These are phyloP conservation scores for Dioscorea alata DNA, from an alignment of 106 monocot species.

Conservation along the genomic window DNA sequence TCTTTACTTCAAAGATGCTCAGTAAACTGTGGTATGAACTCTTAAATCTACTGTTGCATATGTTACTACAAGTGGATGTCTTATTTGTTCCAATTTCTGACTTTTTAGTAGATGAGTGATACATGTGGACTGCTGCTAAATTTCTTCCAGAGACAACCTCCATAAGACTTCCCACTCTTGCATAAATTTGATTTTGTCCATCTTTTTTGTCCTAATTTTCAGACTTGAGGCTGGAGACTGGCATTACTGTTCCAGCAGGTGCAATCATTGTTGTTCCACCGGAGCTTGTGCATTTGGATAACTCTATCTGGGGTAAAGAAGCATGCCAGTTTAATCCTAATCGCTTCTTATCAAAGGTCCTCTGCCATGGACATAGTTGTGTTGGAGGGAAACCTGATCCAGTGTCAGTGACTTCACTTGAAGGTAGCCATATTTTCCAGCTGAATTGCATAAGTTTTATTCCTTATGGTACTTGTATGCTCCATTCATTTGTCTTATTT, in stretches of 20 bases:
- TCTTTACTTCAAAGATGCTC: constrained; percentile 77
- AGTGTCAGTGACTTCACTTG: background rate
- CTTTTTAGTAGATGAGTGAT: background rate
- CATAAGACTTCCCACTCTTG: background rate
- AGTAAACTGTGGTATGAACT: constrained; percentile 40
- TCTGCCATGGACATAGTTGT: constrained; percentile 8
- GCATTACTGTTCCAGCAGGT: constrained; percentile 47
- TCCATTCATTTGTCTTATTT: background rate
- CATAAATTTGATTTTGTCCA: background rate
- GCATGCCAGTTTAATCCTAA: constrained; percentile 46
- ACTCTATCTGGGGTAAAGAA: constrained; percentile 59
- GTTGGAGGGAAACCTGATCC: constrained; percentile 2
- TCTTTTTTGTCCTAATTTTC: constrained; percentile 4
- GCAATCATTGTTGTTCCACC: constrained; percentile 56
- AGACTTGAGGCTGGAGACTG: constrained; percentile 41
- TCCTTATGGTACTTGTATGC: background rate
- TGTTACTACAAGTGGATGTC: background rate
- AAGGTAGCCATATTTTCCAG: constrained; percentile 3
- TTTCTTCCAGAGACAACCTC: too few species aligned
- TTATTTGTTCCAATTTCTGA: background rate
- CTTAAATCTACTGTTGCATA: background rate
- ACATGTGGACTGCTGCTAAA: background rate
- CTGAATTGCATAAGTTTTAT: background rate
- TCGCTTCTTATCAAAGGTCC: constrained; percentile 33
- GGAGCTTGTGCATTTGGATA: constrained; percentile 55